phyloP scores from a whole-genome alignment of 2,329 filamentous ascomycete species.

The Calonectria henricotiae region DNA sequence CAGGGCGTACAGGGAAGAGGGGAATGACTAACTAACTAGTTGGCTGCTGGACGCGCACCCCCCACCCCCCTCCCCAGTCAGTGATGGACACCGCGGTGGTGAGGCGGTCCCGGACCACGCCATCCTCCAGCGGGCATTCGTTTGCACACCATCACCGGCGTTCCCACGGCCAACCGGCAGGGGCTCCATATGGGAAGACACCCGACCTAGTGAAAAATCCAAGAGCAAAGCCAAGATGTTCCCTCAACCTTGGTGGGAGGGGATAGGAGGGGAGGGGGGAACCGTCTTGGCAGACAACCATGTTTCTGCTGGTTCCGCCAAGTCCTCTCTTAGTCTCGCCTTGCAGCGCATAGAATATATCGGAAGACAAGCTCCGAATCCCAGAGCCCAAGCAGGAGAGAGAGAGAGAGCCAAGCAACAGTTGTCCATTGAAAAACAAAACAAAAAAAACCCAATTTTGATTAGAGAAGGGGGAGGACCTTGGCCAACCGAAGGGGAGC shows the following conservation, averaged over 20 bases:
- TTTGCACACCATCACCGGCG: not conserved
- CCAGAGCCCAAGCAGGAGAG: no score
- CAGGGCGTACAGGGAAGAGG: conserved; percentile 1
- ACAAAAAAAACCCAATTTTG: no score
- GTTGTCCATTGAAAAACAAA: no score
- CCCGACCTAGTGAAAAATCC: not conserved
- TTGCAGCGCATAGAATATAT: conserved; percentile 6
- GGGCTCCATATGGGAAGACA: conserved; percentile 1
- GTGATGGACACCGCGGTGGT: not conserved
- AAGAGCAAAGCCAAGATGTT: conserved; percentile 10
- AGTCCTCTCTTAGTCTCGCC: not conserved
- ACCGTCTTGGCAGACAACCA: conserved; percentile 1
- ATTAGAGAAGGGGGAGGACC: no score
- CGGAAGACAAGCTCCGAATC: not conserved
- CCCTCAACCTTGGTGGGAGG: not conserved
- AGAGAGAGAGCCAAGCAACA: not conserved
- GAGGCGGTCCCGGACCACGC: conserved; percentile 7
- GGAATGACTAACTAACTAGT: not conserved
- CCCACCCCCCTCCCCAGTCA: not conserved
- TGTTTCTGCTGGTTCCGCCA: not conserved
- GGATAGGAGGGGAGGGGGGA: no score
- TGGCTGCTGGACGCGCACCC: not conserved
- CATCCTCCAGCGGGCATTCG: not conserved
- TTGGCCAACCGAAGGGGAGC: no score
- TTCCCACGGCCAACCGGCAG: not conserved